Evolutionary conservation across 192 early-diverging fungal genomes (phyloP), one percentile per base, ranked within the genome.

Genomic region (Coemansia sp.): DNA sequence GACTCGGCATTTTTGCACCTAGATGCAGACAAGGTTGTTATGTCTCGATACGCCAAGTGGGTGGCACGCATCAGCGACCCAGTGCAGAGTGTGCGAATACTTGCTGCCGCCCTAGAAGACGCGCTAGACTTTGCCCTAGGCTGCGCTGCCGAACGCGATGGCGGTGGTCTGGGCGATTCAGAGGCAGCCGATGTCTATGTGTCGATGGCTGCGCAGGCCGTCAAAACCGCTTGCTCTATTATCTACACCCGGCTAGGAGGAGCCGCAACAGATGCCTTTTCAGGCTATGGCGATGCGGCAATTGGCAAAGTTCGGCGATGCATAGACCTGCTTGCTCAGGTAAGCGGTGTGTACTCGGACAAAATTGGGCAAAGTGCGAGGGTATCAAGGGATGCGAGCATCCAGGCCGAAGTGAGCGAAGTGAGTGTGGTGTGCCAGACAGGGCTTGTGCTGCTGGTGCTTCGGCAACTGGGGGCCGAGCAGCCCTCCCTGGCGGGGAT

Each of bases 31-130:
- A 26, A 39, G 21, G 38, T 37, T 34, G 34, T 58, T 33, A 60
- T 63, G 2, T 70, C 69, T 59, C 65, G 77, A 40, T 82, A 72
- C 59, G 66, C 70, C 23, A 82, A 82, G 40, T 82, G 79, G 79
- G 79, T 70, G 28, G 79, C 79, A 10, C 73, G 79, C 28, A 69
- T 82, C 37, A 65, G 74, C 70, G 59, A 65, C 48, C 37, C 63
- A 2, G 56, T 33, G 7, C 69, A 82, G 42, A 70, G 70, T 59
- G 42, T 69, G 39, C 70, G 66, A 9, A 56, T 82, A 5, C 64
- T 82, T 1, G 45, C 61, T n/a, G 61, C 51, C 24, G 79, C 74
- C n/a, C 70, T 76, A 36, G 64, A 64, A 16, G 65, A 82, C 36
- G 67, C 74, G 18, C 33, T 75, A 8, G 23, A 16, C 14, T 61